Evolutionary conservation across 2,329 filamentous ascomycete genomes (phyloP).

Genomic region (Aspergillus uvarum): DNA sequence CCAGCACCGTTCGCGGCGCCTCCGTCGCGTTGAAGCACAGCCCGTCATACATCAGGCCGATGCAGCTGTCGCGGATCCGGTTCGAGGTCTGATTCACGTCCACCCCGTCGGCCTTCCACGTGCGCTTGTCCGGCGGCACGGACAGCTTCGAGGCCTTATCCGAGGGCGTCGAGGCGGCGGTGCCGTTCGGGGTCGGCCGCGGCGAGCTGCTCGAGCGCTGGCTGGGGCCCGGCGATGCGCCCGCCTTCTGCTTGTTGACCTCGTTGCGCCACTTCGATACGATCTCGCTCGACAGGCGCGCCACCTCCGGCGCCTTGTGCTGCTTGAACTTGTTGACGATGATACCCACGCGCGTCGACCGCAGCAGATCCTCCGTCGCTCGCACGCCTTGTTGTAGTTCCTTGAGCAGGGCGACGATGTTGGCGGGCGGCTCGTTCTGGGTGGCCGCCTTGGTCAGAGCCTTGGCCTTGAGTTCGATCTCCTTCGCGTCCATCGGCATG

Average conservation of each 20-base stretch:
- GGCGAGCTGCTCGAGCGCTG: slow-evolving; percentile 41
- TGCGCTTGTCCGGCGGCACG: slow-evolving; percentile 71
- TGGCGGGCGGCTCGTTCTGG: slow-evolving; percentile 70
- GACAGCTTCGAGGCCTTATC: slow-evolving; percentile 55
- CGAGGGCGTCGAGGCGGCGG: slow-evolving; percentile 46
- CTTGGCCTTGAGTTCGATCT: slow-evolving; percentile 74
- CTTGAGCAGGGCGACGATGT: slow-evolving; percentile 71
- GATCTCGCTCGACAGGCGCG: slow-evolving; percentile 73
- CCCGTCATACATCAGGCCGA: slow-evolving; percentile 92
- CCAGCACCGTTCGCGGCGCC: slow-evolving; percentile 65
- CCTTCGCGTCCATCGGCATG: slow-evolving; percentile 71
- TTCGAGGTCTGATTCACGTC: slow-evolving; percentile 74
- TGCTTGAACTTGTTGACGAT: slow-evolving; percentile 81
- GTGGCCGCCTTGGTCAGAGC: slow-evolving; percentile 75
- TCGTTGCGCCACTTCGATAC: slow-evolving; percentile 65
- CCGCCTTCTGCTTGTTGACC: slow-evolving; percentile 50
- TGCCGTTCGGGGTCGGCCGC: slow-evolving; percentile 52
- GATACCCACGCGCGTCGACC: slow-evolving; percentile 88
- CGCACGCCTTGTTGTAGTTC: slow-evolving; percentile 76
- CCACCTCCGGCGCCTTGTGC: slow-evolving; percentile 73
- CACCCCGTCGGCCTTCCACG: slow-evolving; percentile 76
- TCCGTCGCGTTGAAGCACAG: slow-evolving; percentile 67
- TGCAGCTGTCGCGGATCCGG: slow-evolving; percentile 74
- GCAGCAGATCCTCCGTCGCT: slow-evolving; percentile 84
- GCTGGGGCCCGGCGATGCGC: slow-evolving; percentile 39